Evolutionary conservation across 208 protist genomes (phyloP).

Genomic region (Strigomonas galati): DNA sequence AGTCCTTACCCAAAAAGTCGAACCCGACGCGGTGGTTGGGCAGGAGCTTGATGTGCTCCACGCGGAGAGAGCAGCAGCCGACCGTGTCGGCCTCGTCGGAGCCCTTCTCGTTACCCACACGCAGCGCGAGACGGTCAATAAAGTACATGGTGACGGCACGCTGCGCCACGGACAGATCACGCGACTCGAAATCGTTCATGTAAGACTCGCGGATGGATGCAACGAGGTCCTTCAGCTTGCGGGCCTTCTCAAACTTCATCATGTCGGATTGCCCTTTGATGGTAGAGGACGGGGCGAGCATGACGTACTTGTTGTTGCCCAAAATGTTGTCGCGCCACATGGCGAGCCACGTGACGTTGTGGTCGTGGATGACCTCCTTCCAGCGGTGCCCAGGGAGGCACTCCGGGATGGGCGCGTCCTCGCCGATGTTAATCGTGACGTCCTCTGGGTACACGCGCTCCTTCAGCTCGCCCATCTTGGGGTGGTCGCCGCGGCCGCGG

Average conservation of each 20-base stretch:
- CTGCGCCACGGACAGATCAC: slow-evolving; percentile 76
- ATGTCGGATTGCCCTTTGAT: slow-evolving; percentile 97
- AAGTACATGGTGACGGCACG: slow-evolving; percentile 97
- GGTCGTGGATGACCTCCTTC: slow-evolving; percentile 92
- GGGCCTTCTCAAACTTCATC: slow-evolving; percentile 98
- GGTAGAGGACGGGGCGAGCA: slow-evolving; percentile 91
- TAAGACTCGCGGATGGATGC: slow-evolving; percentile 94
- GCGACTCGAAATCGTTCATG: slow-evolving; percentile 78
- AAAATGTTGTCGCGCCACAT: slow-evolving; percentile 96
- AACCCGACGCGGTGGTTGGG: slow-evolving; percentile 83
- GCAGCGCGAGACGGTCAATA: slow-evolving; percentile 98
- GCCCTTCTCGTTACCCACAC: slow-evolving; percentile 99
- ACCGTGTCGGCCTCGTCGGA: slow-evolving; percentile 97
- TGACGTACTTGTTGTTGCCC: slow-evolving; percentile 96
- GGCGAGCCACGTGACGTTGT: slow-evolving; percentile 98
- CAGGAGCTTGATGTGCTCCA: slow-evolving; percentile 94
- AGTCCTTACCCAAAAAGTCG: slow-evolving; percentile 99
- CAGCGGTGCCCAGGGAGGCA: slow-evolving; percentile 94
- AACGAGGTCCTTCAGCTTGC: slow-evolving; percentile 94
- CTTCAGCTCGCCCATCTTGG: slow-evolving; percentile 95
- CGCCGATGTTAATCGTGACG: slow-evolving; percentile 98
- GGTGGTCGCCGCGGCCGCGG: slow-evolving; percentile 97
- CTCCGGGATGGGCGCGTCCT: slow-evolving; percentile 74
- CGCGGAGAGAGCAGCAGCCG: slow-evolving; percentile 98
- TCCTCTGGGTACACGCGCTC: slow-evolving; percentile 95